Evolutionary conservation across 2,329 filamentous ascomycete species (phyloP).

Genomic region (Phialophora chinensis): DNA sequence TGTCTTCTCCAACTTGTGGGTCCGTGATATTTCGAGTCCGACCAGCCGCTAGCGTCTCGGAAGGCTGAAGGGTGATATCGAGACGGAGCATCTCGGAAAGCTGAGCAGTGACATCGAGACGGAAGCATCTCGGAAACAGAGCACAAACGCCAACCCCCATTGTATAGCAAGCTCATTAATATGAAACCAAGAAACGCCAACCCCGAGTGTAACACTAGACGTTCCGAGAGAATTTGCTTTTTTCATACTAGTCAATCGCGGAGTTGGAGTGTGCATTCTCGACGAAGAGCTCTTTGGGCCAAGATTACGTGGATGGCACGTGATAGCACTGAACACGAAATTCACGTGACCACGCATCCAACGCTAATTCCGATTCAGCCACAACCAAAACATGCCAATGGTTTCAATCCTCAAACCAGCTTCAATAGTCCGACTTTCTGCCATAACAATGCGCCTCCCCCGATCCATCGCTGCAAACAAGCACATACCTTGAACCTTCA

Average conservation of each 20-base stretch:
- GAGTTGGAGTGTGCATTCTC: background rate
- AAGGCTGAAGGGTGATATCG: constrained; percentile 13
- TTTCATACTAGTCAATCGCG: background rate
- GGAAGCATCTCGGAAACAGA: constrained; percentile 26
- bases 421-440: background rate
- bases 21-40: background rate
- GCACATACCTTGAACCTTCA: background rate
- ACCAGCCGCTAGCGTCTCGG: constrained; percentile 23
- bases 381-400: constrained; percentile 1
- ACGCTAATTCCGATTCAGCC: background rate
- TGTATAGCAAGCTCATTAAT: background rate
- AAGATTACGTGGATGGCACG: too few species aligned
- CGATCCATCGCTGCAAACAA: background rate
- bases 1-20: constrained; percentile 23
- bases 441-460: constrained; percentile 7
- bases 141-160: background rate
- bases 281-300: background rate
- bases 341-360: background rate
- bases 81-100: constrained; percentile 30
- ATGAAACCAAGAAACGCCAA: background rate
- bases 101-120: constrained; percentile 21
- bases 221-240: background rate
- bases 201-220: background rate
- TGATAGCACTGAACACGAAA: too few species aligned
- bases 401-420: background rate